Conservation (phyloP, 768 basidiomycete genomes). For the Russula compacta region DNA sequence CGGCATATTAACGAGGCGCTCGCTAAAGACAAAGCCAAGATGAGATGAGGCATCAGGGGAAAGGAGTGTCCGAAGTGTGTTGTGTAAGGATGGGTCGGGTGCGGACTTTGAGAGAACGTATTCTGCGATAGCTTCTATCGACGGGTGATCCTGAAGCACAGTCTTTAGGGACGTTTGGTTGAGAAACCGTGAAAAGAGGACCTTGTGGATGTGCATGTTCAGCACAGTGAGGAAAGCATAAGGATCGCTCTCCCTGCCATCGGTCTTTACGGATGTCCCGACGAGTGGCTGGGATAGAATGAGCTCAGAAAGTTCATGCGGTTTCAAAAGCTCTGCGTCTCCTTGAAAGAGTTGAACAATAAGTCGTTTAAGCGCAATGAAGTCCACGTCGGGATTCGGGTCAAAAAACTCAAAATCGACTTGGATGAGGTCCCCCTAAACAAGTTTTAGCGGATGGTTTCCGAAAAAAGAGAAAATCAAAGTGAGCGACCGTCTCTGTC, state of each 20-base stretch:
- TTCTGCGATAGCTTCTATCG: conserved; percentile 56
- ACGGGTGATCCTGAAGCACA: conserved; percentile 53
- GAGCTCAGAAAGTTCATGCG: conserved; percentile 71
- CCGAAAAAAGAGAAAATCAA: conserved; percentile 16
- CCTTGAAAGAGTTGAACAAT: conserved; percentile 58
- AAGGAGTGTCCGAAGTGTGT: conserved; percentile 46
- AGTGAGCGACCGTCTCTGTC: conserved; percentile 34
- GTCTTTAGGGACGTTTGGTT: background rate
- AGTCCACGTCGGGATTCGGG: conserved; percentile 73
- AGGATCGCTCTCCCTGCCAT: conserved; percentile 84
- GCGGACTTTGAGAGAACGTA: conserved; percentile 62
- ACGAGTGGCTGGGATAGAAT: conserved; percentile 65
- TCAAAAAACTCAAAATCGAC: conserved; percentile 95
- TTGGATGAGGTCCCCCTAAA: conserved; percentile 57
- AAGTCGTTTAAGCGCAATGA: conserved; percentile 74
- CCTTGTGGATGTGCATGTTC: conserved; percentile 63
- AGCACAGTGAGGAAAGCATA: conserved; percentile 81
- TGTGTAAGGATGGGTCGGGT: conserved; percentile 40
- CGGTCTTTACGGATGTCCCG: conserved; percentile 89
- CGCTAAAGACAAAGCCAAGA: conserved; percentile 79
- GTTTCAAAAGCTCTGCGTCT: conserved; percentile 64
- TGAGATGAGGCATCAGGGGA: conserved; percentile 35
- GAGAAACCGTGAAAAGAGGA: conserved; percentile 23
- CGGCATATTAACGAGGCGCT: conserved; percentile 92
- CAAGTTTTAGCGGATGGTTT: background rate